phyloP scores from a whole-genome alignment of 306 rosid species.

The Inga oerstediana region DNA sequence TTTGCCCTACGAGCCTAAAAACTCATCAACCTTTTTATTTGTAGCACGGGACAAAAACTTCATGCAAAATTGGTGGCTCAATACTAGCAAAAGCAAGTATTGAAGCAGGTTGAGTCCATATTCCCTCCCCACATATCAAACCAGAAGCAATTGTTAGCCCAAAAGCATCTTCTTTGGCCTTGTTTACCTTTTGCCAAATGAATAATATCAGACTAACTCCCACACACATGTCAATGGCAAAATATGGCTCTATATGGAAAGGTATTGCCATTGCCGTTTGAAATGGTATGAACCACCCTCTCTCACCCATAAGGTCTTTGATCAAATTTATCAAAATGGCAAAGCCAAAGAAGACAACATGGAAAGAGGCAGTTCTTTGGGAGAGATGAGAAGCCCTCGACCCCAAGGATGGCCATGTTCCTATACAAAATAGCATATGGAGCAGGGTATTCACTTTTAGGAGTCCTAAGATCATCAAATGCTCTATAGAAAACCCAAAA shows the following conservation, averaged over 20 bases:
- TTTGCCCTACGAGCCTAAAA: conserved; percentile 36
- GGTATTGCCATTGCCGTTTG: no score
- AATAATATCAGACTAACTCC: no score
- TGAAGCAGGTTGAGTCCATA: conserved; percentile 60
- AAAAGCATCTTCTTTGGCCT: neutral
- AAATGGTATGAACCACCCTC: conserved; percentile 46
- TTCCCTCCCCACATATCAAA: conserved; percentile 63
- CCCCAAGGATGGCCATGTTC: conserved; percentile 50
- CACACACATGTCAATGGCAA: no score
- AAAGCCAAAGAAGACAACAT: conserved; percentile 43
- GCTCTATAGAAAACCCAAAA: conserved; percentile 15
- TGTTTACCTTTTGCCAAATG: no score
- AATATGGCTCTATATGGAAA: no score
- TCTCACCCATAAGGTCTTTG: conserved; percentile 35
- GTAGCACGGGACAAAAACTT: conserved; percentile 52
- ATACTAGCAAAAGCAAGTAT: conserved; percentile 50
- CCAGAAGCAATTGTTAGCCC: conserved; percentile 60
- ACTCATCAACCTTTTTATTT: conserved; percentile 37
- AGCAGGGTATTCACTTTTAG: conserved; percentile 42
- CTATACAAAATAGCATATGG: conserved; percentile 49
- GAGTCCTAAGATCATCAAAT: conserved; percentile 44
- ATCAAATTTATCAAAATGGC: conserved; percentile 37
- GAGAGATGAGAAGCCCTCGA: conserved; percentile 41
- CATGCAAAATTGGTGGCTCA: conserved; percentile 61
- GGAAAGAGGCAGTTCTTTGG: conserved; percentile 52